These are phyloP conservation scores for Monotropa hypopitys DNA, from an alignment of 179 eudicot species.

Conservation along the genomic window DNA sequence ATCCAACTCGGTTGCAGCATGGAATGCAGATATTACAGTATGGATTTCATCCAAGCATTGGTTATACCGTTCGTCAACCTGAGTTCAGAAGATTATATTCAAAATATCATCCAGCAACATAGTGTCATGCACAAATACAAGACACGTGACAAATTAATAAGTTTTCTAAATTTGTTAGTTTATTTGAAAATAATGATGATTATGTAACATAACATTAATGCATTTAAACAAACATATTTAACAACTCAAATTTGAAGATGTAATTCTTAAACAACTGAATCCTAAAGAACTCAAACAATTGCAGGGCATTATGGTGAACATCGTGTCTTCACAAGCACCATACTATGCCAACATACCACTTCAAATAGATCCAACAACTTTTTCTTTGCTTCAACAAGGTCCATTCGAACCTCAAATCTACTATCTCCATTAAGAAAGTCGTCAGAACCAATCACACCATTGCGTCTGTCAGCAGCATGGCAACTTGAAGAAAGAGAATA, in stretches of 20 bases:
- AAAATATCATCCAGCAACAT: neutral
- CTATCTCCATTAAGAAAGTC: slow-evolving; percentile 24
- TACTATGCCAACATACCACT: slow-evolving; percentile 35
- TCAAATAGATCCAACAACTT: slow-evolving; percentile 59
- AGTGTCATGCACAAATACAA: neutral
- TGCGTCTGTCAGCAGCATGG: slow-evolving; percentile 13
- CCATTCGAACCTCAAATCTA: slow-evolving; percentile 17
- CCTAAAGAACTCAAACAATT: neutral
- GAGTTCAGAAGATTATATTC: slow-evolving; percentile 4
- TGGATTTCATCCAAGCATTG: slow-evolving; percentile 75
- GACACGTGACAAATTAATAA: neutral
- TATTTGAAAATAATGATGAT: neutral
- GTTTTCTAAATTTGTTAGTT: neutral
- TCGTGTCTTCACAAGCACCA: neutral
- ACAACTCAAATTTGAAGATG: neutral
- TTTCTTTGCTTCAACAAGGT: slow-evolving; percentile 38
- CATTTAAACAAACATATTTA: neutral
- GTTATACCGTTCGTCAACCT: slow-evolving; percentile 74
- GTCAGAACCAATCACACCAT: slow-evolving; percentile 13
- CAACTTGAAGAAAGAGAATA: slow-evolving; percentile 13
- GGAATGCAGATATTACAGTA: slow-evolving; percentile 64
- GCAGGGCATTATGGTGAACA: neutral
- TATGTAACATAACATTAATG: neutral
- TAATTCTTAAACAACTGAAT: neutral
- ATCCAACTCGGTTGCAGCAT: slow-evolving; percentile 78